Evolutionary conservation across 169 alveolate genomes (phyloP).

Genomic region (Besnoitia besnoiti): DNA sequence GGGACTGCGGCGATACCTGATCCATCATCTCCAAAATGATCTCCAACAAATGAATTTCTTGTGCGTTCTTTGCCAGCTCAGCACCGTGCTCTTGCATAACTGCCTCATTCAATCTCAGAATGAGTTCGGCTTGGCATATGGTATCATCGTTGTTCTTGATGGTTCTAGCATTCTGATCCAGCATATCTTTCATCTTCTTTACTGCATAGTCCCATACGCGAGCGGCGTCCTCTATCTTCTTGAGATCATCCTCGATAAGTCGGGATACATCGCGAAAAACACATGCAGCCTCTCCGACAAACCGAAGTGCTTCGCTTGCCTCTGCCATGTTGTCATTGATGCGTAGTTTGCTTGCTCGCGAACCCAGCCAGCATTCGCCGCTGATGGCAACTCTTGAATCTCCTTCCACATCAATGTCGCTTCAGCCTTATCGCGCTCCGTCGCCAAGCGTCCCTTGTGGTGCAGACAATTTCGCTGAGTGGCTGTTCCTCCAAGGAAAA

Average conservation of each 20-base stretch:
- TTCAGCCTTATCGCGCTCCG: too few species aligned
- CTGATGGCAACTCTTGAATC: too few species aligned
- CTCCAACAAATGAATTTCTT: not conserved
- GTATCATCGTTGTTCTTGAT: not conserved
- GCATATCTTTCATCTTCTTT: not conserved
- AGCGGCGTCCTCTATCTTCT: not conserved
- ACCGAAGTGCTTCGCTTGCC: not conserved
- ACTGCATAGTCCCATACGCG: not conserved
- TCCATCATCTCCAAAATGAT: conserved; percentile 1
- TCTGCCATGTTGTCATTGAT: not conserved
- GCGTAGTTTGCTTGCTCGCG: too few species aligned
- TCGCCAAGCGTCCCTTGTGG: too few species aligned
- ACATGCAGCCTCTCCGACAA: conserved; percentile 12
- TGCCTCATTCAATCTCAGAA: not conserved
- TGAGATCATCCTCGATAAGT: not conserved
- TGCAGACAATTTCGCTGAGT: too few species aligned
- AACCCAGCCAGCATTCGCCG: too few species aligned
- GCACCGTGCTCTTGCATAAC: not conserved
- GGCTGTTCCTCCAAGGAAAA: too few species aligned
- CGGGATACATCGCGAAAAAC: not conserved
- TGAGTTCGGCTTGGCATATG: not conserved
- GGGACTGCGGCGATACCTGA: not conserved
- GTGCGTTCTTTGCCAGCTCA: not conserved
- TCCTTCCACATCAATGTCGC: too few species aligned
- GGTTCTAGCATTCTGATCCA: not conserved